Evolutionary conservation across 495 filamentous ascomycete species (phyloP).

Genomic region (Paragyromitra xinjiangensis): DNA sequence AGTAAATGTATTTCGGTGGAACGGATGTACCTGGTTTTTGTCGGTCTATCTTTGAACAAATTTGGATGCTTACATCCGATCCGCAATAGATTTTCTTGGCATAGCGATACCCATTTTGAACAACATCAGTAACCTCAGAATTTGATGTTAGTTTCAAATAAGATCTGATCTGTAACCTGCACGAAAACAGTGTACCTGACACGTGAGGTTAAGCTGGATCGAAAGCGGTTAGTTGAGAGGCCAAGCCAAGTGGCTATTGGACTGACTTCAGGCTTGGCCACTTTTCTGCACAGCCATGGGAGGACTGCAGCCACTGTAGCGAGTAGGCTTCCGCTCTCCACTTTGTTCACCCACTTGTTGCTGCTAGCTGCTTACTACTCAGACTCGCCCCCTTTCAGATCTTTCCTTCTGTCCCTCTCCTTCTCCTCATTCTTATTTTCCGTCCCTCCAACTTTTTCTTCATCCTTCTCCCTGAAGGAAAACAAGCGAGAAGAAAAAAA

Average conservation of each 20-base stretch:
- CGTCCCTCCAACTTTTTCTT: constrained; percentile 11
- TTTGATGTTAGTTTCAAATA: background rate
- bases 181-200: constrained; percentile 25
- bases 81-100: too few species aligned
- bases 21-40: too few species aligned
- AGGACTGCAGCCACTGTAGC: constrained; percentile 34
- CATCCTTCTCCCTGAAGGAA: constrained; percentile 26
- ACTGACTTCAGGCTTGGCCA: too few species aligned
- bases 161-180: background rate
- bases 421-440: constrained; percentile 4
- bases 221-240: constrained; percentile 14
- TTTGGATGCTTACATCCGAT: too few species aligned
- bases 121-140: too few species aligned
- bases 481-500: constrained; percentile 28
- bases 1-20: too few species aligned
- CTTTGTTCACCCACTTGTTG: constrained; percentile 40
- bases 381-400: constrained; percentile 46
- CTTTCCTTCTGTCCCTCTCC: constrained; percentile 30
- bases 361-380: constrained; percentile 43
- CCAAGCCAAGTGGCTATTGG: constrained; percentile 15
- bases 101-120: too few species aligned
- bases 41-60: too few species aligned
- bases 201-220: constrained; percentile 6
- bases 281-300: background rate
- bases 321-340: constrained; percentile 42